Conservation (phyloP, 1,284 basidiomycete genomes). For the Gymnopus androsaceus region DNA sequence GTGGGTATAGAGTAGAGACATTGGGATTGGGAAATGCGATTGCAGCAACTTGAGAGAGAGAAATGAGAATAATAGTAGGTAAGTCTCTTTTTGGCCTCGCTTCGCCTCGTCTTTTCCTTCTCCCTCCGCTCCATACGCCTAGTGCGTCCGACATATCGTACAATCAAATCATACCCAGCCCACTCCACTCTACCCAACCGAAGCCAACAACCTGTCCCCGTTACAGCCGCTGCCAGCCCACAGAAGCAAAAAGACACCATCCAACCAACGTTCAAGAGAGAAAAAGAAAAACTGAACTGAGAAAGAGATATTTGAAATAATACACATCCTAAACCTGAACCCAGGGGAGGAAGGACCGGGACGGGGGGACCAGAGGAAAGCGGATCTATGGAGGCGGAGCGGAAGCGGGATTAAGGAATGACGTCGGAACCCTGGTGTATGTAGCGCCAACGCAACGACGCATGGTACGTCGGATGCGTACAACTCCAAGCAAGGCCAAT, state of each 20-base stretch:
- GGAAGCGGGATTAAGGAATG: conserved; percentile 25
- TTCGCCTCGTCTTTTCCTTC: too few species aligned
- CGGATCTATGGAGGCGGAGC: conserved; percentile 28
- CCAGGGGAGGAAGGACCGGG: conserved; percentile 17
- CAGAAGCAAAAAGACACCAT: not conserved
- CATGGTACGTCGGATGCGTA: not conserved
- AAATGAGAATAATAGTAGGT: too few species aligned
- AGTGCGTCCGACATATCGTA: too few species aligned
- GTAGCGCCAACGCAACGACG: not conserved
- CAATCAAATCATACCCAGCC: too few species aligned
- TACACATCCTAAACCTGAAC: conserved; percentile 18
- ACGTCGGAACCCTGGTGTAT: conserved; percentile 18
- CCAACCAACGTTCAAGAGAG: not conserved
- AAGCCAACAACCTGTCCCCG: not conserved
- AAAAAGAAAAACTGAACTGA: not conserved
- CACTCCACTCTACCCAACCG: too few species aligned
- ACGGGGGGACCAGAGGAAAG: conserved; percentile 19
- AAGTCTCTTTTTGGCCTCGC: too few species aligned
- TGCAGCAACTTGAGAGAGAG: too few species aligned
- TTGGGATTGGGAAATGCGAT: too few species aligned
- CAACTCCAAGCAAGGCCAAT: conserved; percentile 18
- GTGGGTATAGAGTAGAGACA: too few species aligned
- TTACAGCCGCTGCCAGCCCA: not conserved
- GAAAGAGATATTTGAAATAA: conserved; percentile 9
- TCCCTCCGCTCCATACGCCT: too few species aligned